phyloP scores from a whole-genome alignment of 139 green algal species.

The Chlorella sp. region DNA sequence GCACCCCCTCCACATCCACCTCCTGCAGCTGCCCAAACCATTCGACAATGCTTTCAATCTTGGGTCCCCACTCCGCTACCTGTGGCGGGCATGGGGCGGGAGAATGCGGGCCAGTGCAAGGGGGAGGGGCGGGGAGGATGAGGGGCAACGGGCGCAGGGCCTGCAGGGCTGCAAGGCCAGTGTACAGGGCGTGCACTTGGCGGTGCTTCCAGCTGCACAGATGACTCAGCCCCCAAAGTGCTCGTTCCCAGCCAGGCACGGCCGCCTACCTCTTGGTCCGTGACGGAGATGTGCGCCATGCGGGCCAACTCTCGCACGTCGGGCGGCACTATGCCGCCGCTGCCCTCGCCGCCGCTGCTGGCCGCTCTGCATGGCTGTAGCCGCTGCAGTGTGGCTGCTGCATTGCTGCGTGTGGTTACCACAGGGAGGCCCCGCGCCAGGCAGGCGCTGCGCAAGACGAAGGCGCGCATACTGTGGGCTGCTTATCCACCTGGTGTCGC shows the following conservation, averaged over 20 bases:
- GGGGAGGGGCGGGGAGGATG: not conserved
- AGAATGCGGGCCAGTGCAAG: not conserved
- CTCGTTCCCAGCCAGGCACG: not conserved
- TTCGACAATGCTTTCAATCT: constrained; percentile 75
- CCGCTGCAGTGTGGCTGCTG: not conserved
- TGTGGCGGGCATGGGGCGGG: constrained; percentile 35
- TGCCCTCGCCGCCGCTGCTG: not conserved
- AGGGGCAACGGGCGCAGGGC: not conserved
- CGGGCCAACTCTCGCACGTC: constrained; percentile 70
- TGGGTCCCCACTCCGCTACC: constrained; percentile 71
- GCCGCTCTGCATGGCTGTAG: constrained; percentile 21
- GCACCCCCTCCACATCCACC: constrained; percentile 69
- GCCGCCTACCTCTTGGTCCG: constrained; percentile 63
- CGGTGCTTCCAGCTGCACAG: not conserved
- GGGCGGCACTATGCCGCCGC: constrained; percentile 41
- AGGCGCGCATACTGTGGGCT: too few species aligned
- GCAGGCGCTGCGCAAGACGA: too few species aligned
- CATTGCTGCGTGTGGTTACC: not conserved
- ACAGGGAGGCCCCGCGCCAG: not conserved
- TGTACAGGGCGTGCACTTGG: not conserved
- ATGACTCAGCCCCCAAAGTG: not conserved
- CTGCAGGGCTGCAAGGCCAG: not conserved
- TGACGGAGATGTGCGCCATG: constrained; percentile 68
- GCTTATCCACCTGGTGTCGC: too few species aligned
- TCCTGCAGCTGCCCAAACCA: constrained; percentile 85